Conservation (phyloP, 2,329 filamentous ascomycete genomes). For the Beauveria rudraprayagi region DNA sequence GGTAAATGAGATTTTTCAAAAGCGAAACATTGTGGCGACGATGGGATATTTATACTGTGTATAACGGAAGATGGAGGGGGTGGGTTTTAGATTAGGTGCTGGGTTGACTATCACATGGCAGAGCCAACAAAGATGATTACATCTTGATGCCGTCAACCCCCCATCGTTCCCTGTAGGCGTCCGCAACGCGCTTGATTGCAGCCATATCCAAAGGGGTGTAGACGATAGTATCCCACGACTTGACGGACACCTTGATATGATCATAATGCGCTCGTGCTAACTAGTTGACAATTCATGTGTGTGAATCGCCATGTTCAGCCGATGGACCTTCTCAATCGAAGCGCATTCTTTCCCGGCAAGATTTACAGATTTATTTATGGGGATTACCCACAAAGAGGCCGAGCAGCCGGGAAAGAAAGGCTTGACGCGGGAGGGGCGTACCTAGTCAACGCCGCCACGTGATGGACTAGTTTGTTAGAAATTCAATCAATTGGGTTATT, state of each 20-base stretch:
- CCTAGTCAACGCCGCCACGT: neutral
- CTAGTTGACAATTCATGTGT: too few species aligned
- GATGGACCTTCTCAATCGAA: too few species aligned
- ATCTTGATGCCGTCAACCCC: too few species aligned
- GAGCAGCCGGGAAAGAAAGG: neutral
- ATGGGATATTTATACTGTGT: neutral
- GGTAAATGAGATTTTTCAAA: neutral
- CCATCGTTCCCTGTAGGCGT: too few species aligned
- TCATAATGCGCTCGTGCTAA: too few species aligned
- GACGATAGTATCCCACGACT: too few species aligned
- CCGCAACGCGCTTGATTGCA: too few species aligned
- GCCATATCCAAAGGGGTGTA: too few species aligned
- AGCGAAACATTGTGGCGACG: neutral
- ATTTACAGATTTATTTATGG: neutral
- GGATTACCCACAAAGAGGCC: conserved; percentile 3
- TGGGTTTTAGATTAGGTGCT: neutral
- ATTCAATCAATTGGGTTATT: neutral
- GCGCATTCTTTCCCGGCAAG: too few species aligned
- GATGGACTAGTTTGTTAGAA: neutral
- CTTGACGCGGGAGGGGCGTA: neutral
- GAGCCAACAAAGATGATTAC: too few species aligned
- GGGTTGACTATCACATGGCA: neutral
- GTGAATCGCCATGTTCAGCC: too few species aligned
- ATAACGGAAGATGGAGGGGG: neutral
- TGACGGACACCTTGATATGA: too few species aligned